Percentiles rank a stretch among this genome's conserved stretches.
These are phyloP conservation scores for Tricholoma terreum DNA, from an alignment of 768 basidiomycete genomes.

Conservation along the genomic window DNA sequence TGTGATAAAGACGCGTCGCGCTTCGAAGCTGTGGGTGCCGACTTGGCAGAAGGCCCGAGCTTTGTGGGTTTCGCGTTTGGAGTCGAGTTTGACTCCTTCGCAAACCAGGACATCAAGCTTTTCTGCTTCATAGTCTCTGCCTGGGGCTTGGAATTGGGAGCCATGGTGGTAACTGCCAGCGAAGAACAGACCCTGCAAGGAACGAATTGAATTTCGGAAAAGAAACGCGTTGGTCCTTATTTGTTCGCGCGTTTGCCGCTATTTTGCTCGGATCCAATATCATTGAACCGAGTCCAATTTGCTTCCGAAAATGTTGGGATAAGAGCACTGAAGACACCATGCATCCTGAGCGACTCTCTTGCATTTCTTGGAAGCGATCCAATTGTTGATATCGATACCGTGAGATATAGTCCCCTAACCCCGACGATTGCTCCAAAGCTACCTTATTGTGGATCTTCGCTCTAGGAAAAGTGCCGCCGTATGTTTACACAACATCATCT, in stretches of 20 bases:
- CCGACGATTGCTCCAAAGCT: slow-evolving; percentile 62
- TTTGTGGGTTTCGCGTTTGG: slow-evolving; percentile 19
- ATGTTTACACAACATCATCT: slow-evolving; percentile 4
- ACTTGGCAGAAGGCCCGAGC: slow-evolving; percentile 11
- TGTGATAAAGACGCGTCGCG: slow-evolving; percentile 31
- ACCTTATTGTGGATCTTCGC: slow-evolving; percentile 10
- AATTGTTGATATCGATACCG: slow-evolving; percentile 39
- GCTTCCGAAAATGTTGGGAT: neutral
- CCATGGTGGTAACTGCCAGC: slow-evolving; percentile 23
- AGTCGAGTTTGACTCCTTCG: slow-evolving; percentile 30
- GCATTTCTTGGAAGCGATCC: slow-evolving; percentile 46
- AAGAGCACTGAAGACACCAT: slow-evolving; percentile 45
- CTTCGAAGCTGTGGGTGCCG: slow-evolving; percentile 1
- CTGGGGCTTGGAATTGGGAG: slow-evolving; percentile 40
- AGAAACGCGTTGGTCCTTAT: slow-evolving; percentile 34
- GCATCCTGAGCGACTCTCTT: slow-evolving; percentile 52
- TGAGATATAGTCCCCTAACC: slow-evolving; percentile 51
- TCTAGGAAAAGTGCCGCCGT: slow-evolving; percentile 46
- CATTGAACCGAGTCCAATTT: too few species aligned
- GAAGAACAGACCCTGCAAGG: neutral
- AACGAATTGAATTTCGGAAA: neutral
- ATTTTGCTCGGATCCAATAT: too few species aligned
- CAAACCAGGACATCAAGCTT: slow-evolving; percentile 69
- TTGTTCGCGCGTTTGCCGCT: slow-evolving; percentile 22
- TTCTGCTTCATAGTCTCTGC: slow-evolving; percentile 61